phyloP scores from a whole-genome alignment of 352 stramenopile genomes.

The Pythium biforme region DNA sequence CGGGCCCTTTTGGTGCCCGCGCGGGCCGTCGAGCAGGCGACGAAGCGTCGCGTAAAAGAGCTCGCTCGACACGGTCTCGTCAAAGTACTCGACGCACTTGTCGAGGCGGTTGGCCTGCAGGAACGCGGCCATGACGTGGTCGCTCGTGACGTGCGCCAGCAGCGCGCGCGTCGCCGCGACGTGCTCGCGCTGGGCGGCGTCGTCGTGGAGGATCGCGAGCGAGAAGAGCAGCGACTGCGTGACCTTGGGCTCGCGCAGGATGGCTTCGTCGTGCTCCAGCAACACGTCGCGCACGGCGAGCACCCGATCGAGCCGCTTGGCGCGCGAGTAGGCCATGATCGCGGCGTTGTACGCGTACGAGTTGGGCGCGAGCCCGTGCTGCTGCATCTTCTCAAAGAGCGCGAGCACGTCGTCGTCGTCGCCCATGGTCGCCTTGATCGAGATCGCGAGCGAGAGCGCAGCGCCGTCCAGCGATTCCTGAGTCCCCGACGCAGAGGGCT shows the following conservation, averaged over 20 bases:
- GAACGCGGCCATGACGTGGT: conserved; percentile 42
- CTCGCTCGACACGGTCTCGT: conserved; percentile 32
- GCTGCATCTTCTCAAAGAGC: conserved; percentile 73
- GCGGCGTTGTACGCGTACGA: conserved; percentile 78
- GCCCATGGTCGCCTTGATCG: conserved; percentile 62
- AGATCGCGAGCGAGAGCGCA: conserved; percentile 76
- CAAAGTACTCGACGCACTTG: conserved; percentile 51
- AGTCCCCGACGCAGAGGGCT: neutral
- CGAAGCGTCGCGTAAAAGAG: conserved; percentile 41
- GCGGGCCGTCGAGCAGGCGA: conserved; percentile 32
- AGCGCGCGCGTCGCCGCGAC: conserved; percentile 32
- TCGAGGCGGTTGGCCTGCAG: conserved; percentile 35
- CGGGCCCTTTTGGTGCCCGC: neutral
- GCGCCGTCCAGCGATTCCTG: conserved; percentile 52
- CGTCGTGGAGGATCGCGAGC: conserved; percentile 54
- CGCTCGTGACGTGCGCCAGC: conserved; percentile 43
- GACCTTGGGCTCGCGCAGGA: conserved; percentile 49
- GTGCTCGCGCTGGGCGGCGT: conserved; percentile 29
- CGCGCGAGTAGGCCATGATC: conserved; percentile 68
- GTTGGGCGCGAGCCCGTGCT: conserved; percentile 57
- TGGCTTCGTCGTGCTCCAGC: conserved; percentile 11
- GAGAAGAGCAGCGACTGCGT: conserved; percentile 62
- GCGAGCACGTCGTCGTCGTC: conserved; percentile 78
- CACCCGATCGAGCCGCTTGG: conserved; percentile 49
- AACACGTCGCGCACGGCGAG: conserved; percentile 48